A percentile compares a stretch with the other conserved stretches of the same genome.
Conservation (phyloP, 371 early-diverging fungal species). For the Haplosporangium sp. region DNA sequence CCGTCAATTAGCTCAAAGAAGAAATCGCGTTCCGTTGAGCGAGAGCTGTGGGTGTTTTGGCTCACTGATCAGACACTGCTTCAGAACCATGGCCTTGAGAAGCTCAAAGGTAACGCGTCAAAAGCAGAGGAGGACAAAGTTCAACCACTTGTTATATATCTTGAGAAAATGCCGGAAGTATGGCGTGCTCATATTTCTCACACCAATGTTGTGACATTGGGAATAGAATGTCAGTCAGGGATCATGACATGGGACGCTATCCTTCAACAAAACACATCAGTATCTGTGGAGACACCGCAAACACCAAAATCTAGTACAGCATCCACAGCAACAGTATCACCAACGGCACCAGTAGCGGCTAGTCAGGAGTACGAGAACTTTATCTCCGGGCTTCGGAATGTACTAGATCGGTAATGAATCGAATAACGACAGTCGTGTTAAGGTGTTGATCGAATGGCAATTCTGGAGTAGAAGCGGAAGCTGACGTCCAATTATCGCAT, state of each 20-base stretch:
- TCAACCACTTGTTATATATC: neutral
- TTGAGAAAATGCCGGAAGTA: neutral
- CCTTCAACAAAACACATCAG: conserved; percentile 23
- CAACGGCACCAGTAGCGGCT: neutral
- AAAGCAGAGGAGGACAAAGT: too few species aligned
- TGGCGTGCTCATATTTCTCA: neutral
- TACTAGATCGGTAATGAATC: conserved; percentile 41
- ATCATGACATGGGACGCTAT: conserved; percentile 43
- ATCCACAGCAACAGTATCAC: conserved; percentile 4
- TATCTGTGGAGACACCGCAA: conserved; percentile 12
- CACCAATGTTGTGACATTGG: neutral
- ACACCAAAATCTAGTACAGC: conserved; percentile 11
- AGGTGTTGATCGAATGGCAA: neutral
- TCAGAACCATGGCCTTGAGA: conserved; percentile 36
- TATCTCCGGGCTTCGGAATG: conserved; percentile 45
- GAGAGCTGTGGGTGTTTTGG: conserved; percentile 56
- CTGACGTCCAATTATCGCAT: neutral
- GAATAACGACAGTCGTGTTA: neutral
- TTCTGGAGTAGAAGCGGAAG: too few species aligned
- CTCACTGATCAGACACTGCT: conserved; percentile 30
- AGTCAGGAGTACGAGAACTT: conserved; percentile 46
- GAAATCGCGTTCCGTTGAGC: conserved; percentile 11
- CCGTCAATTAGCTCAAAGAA: neutral
- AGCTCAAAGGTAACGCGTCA: conserved; percentile 40
- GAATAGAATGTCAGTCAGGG: conserved; percentile 46